Evolutionary conservation across 306 rosid genomes (phyloP).

Genomic region (Cicer judaicum): DNA sequence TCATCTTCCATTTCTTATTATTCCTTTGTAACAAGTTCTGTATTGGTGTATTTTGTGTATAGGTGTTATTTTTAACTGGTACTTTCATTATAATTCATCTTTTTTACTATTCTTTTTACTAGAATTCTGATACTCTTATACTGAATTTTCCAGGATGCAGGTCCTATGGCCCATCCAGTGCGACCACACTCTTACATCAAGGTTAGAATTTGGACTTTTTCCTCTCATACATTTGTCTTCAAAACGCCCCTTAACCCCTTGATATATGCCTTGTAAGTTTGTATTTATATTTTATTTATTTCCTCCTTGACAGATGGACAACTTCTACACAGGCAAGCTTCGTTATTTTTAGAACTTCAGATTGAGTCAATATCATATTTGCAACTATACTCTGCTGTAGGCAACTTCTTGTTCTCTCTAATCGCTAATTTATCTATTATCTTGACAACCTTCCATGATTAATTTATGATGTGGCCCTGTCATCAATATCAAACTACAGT

Average conservation of each 20-base stretch:
- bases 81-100: conserved; percentile 1
- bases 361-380: conserved; percentile 33
- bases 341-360: conserved; percentile 34
- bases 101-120: conserved; percentile 2
- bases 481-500: conserved; percentile 70
- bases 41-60: conserved; percentile 19
- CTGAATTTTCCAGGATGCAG: conserved; percentile 79
- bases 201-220: conserved; percentile 60
- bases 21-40: conserved; percentile 22
- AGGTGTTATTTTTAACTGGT: conserved; percentile 6
- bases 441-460: conserved; percentile 46
- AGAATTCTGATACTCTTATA: conserved; percentile 40
- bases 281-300: conserved; percentile 42
- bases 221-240: conserved; percentile 24
- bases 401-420: conserved; percentile 42
- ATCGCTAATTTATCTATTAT: conserved; percentile 48
- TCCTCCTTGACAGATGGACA: conserved; percentile 86
- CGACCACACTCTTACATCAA: conserved; percentile 98
- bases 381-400: conserved; percentile 19
- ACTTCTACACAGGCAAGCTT: conserved; percentile 92
- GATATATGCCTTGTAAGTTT: conserved; percentile 33
- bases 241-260: not conserved
- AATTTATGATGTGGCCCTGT: conserved; percentile 55
- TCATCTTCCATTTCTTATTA: not conserved
- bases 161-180: conserved; percentile 99